Conservation (phyloP, 1,284 basidiomycete genomes). For the Melampsora americana region DNA sequence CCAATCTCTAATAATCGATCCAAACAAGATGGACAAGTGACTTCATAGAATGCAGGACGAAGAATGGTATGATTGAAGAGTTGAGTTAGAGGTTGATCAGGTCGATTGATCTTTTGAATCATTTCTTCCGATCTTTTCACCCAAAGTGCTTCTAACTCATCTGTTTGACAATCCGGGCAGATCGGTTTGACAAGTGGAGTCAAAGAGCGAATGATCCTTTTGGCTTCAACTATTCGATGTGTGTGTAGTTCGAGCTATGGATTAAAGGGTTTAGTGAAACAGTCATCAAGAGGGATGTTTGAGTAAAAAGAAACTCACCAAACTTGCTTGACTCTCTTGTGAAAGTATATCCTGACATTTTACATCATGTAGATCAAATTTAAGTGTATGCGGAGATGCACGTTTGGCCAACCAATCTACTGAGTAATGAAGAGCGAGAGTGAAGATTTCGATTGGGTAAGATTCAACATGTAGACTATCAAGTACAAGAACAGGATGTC, state of each 20-base stretch:
- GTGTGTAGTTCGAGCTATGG: background rate
- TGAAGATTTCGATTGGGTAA: background rate
- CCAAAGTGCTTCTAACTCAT: background rate
- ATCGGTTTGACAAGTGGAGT: background rate
- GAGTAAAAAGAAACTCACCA: background rate
- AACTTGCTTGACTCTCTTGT: background rate
- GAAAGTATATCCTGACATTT: background rate
- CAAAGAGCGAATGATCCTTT: background rate
- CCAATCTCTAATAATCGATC: background rate
- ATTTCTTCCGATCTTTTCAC: background rate
- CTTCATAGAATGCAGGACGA: background rate
- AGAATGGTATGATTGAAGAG: background rate
- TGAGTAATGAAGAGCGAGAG: background rate
- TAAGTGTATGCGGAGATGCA: background rate
- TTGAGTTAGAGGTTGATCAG: background rate
- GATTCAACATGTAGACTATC: background rate
- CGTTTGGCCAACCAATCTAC: background rate
- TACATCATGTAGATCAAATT: background rate
- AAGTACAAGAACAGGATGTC: background rate
- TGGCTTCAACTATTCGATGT: background rate
- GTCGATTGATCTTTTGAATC: background rate
- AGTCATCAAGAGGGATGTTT: background rate
- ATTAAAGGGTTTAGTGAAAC: background rate
- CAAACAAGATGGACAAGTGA: slow-evolving; percentile 1
- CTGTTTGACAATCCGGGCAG: background rate